Percentiles rank a stretch among this genome's conserved stretches.
phyloP scores from a whole-genome alignment of 1,284 basidiomycete genomes.

The Singerocomus rubriflavus region DNA sequence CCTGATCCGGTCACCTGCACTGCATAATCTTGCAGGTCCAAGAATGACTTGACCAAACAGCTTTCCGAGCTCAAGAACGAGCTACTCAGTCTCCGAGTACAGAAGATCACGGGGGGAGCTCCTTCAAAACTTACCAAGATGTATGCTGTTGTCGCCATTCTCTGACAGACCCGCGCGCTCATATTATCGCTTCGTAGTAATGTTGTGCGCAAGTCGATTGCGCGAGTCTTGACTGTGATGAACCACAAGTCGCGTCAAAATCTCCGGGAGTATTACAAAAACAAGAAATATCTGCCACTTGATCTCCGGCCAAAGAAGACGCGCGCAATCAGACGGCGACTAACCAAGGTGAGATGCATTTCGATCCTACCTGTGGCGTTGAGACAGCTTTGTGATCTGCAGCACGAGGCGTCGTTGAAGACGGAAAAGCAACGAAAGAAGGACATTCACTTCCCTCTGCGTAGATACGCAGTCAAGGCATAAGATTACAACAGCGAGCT shows the following conservation, averaged over 20 bases:
- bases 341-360: conserved; percentile 71
- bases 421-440: conserved; percentile 93
- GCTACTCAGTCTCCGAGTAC: conserved; percentile 90
- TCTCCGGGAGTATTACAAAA: conserved; percentile 97
- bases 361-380: not conserved
- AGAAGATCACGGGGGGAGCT: conserved; percentile 97
- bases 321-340: conserved; percentile 93
- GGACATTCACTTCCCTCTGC: conserved; percentile 86
- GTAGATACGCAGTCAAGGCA: conserved; percentile 86
- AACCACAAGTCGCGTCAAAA: conserved; percentile 98
- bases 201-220: conserved; percentile 98
- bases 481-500: conserved; percentile 36
- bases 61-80: conserved; percentile 94
- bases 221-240: conserved; percentile 97
- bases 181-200: conserved; percentile 52
- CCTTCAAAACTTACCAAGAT: conserved; percentile 97
- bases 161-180: not conserved
- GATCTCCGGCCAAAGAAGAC: conserved; percentile 99
- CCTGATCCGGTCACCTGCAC: conserved; percentile 4
- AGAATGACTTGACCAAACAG: conserved; percentile 96
- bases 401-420: conserved; percentile 82
- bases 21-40: conserved; percentile 61
- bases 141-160: conserved; percentile 49
- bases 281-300: conserved; percentile 95
- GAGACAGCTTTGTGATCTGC: conserved; percentile 11